These are phyloP conservation scores for Tuber indicum DNA, from an alignment of 495 filamentous ascomycete genomes.

Conservation along the genomic window DNA sequence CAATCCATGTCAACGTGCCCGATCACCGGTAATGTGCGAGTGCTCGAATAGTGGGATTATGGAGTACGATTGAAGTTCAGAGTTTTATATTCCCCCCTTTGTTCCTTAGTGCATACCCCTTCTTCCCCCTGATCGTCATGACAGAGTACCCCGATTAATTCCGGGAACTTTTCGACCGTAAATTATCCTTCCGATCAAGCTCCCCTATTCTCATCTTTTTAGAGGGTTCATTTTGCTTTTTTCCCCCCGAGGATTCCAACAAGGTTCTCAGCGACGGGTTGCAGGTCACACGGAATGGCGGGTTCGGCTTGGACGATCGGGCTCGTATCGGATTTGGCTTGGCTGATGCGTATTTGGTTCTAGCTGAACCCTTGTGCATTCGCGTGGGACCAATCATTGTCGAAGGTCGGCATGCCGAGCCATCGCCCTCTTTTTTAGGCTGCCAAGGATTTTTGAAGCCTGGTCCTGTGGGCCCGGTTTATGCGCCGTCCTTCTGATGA, in stretches of 20 bases:
- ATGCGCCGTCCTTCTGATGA: neutral
- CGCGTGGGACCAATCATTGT: neutral
- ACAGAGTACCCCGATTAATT: neutral
- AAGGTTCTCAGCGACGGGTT: neutral
- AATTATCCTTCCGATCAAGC: neutral
- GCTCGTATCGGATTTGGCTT: neutral
- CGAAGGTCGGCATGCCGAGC: neutral
- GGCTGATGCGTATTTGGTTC: neutral
- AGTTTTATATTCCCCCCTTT: neutral
- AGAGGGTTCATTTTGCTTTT: neutral
- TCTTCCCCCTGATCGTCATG: neutral
- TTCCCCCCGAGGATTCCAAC: neutral
- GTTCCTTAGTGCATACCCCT: neutral
- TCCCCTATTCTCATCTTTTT: neutral
- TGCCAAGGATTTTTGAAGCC: neutral
- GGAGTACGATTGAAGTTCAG: neutral
- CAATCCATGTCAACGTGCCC: neutral
- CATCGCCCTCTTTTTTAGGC: neutral
- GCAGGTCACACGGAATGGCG: neutral
- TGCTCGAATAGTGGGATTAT: neutral
- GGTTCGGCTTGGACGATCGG: neutral
- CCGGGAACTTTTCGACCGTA: neutral
- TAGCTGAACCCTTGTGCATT: neutral
- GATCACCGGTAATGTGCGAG: too few species aligned
- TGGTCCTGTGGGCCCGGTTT: neutral